Base-by-base conservation (phyloP, 352 stramenopile genomes). In the Phytophthora brassicae region DNA sequence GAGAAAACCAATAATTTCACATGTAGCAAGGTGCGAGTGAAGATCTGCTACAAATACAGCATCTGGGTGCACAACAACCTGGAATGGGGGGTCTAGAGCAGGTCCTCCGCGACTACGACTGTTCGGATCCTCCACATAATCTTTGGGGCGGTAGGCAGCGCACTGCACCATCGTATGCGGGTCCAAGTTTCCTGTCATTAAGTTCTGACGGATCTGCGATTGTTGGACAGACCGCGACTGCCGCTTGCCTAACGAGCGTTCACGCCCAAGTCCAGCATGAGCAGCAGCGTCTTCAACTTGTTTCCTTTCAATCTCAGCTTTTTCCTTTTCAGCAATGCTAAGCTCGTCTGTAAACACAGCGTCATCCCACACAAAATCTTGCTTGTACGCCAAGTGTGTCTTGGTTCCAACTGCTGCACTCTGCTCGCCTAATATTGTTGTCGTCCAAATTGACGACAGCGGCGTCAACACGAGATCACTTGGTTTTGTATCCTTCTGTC, bases 1-100 rank as follows among this genome's bases (percentile, higher is more conserved):
- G 31, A 98, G 64, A 50, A 98, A 97, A 0, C 95, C 95, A 53
- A 98, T 98, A 49, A 98, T 96, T 78, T 98, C 95, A 31, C 85
- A 94, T 16, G 89, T 93, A 13, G 88, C 90, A 44, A 98, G 73
- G 56, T 98, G 95, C 6, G 91, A 80, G 66, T 98, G 95, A 47
- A 98, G 64, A 60, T 98, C 95, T 51, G 88, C 91, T 6, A 98
- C 73, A 57, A 98, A 97, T 4, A 79, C 81, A 4, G 81, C 92
- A 46, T 97, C 88, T 12, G 94, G 91, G 59, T 97, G 88, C 6
- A 98, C 89, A 31, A 82, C 42, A 17, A 98, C 79, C 16, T 75
- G 72, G 58, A 97, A 98, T 7, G 94, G 94, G 22, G 96, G 79
- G 12, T 76, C 69, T 20, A 89, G 49, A 16, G 44, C 81, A 11